Conservation (phyloP, 2,329 filamentous ascomycete genomes). For the Coniochaeta sp. region DNA sequence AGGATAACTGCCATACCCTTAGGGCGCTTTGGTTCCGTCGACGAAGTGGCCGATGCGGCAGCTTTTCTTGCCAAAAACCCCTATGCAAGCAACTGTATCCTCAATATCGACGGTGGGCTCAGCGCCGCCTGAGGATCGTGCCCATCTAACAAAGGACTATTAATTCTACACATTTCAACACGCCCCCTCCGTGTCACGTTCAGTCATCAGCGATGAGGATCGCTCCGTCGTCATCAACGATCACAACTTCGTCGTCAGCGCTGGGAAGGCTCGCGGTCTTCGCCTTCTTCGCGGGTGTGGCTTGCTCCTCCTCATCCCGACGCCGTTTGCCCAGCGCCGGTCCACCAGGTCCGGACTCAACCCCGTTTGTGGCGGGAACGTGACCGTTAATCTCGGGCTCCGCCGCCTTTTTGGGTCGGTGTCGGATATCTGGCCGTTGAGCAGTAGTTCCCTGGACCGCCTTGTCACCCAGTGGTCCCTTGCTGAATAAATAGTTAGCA, state of each 20-base stretch:
- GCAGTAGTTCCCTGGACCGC: slow-evolving; percentile 43
- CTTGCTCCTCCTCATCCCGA: slow-evolving; percentile 33
- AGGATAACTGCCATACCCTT: slow-evolving; percentile 50
- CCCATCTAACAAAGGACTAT: background rate
- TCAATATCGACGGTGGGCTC: slow-evolving; percentile 80
- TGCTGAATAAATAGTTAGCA: slow-evolving; percentile 27
- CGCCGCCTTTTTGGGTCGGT: slow-evolving; percentile 40
- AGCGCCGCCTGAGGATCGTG: slow-evolving; percentile 49
- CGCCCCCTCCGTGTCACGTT: slow-evolving; percentile 15
- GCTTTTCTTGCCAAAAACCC: slow-evolving; percentile 69
- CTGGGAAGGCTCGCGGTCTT: slow-evolving; percentile 27
- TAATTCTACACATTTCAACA: slow-evolving; percentile 1
- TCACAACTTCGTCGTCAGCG: slow-evolving; percentile 34
- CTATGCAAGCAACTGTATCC: slow-evolving; percentile 80
- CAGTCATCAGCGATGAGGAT: slow-evolving; percentile 62
- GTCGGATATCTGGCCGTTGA: slow-evolving; percentile 41
- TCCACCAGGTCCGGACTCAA: slow-evolving; percentile 22
- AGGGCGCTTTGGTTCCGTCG: slow-evolving; percentile 56
- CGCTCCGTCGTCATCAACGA: slow-evolving; percentile 48
- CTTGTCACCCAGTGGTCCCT: slow-evolving; percentile 37
- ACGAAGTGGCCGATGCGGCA: slow-evolving; percentile 77
- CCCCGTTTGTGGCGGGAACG: slow-evolving; percentile 28
- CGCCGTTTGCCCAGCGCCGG: slow-evolving; percentile 38
- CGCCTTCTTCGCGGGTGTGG: slow-evolving; percentile 37
- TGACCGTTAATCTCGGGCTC: slow-evolving; percentile 31